Evolutionary conservation across 306 rosid species (phyloP), one percentile per base, ranked within the genome.

Genomic region (Aeschynomene evenia): DNA sequence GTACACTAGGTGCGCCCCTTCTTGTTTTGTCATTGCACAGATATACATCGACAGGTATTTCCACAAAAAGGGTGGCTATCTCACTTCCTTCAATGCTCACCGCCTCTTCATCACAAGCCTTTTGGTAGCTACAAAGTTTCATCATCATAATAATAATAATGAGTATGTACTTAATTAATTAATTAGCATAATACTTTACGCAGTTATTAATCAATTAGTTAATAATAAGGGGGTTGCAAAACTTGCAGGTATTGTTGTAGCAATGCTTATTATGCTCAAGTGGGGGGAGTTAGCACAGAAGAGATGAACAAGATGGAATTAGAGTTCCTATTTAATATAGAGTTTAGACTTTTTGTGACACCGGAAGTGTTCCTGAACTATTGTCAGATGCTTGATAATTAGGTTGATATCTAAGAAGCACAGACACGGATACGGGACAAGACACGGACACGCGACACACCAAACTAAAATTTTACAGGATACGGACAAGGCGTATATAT

Each of bases 231-330:
- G 3, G 21, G 2, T 48, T 50, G 16, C 26, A 39, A 33, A 31
- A 15, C 29, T 42, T 75, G 59, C 78, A 90, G 96, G 77, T 77
- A 69, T 51, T 71, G 64, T 51, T 71, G 64, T 42, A 77, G 65
- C 78, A 90, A 86, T 54, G 77, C 68, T 3, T 69, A 85, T 50
- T 86, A 72, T 54, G 96, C 95, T 12, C 72, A 58, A 64, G 88
- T 90, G 22, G 96, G 96, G 42, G 96, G 96, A 36, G 83, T 88
- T 40, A 86, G 87, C 85, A 86, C 63, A 1, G 74, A 16, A 37
- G 91, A 87, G 63, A 82, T 90, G 86, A 90, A 90, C 83, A 76
- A 43, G 33, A 65, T 90, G 81, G 96, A 90, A 73, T 48, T 87
- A 16, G 79, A 76, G 52, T 84, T 87, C 34, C 57, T 90, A 79